Conservation (phyloP, 148 eudicot genomes). For the Salicornia ramosissima region DNA sequence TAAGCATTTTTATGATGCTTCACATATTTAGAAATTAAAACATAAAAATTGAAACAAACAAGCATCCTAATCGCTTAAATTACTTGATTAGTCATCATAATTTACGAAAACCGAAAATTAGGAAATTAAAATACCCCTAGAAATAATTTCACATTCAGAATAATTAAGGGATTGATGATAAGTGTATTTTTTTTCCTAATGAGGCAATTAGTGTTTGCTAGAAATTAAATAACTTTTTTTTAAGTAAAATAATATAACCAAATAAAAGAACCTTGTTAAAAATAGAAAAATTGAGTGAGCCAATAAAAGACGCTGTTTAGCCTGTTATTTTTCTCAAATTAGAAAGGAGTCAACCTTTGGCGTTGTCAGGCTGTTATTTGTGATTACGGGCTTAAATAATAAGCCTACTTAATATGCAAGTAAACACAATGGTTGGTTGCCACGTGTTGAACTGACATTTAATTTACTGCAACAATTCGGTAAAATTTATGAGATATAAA, state of each 20-base stretch:
- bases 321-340: constrained; percentile 14
- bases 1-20: constrained; percentile 3
- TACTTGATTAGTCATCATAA: neutral
- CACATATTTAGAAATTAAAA: constrained; percentile 4
- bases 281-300: constrained; percentile 11
- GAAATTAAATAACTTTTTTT: neutral
- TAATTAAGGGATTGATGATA: neutral
- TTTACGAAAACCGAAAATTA: neutral
- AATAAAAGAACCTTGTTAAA: neutral
- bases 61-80: neutral
- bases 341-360: constrained; percentile 28
- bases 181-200: constrained; percentile 21
- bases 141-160: neutral
- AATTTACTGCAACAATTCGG: no score
- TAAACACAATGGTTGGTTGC: constrained; percentile 2
- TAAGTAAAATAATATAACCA: neutral
- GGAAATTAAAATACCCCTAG: neutral
- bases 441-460: neutral
- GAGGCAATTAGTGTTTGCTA: constrained; percentile 13
- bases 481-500: no score
- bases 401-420: constrained; percentile 22
- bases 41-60: constrained; percentile 1
- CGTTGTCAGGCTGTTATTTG: constrained; percentile 17
- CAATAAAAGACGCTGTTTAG: neutral
- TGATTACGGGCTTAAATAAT: constrained; percentile 13